Percentiles rank a stretch among this genome's conserved stretches.
Conservation (phyloP, 2,329 filamentous ascomycete species). For the Fusarium hostae region DNA sequence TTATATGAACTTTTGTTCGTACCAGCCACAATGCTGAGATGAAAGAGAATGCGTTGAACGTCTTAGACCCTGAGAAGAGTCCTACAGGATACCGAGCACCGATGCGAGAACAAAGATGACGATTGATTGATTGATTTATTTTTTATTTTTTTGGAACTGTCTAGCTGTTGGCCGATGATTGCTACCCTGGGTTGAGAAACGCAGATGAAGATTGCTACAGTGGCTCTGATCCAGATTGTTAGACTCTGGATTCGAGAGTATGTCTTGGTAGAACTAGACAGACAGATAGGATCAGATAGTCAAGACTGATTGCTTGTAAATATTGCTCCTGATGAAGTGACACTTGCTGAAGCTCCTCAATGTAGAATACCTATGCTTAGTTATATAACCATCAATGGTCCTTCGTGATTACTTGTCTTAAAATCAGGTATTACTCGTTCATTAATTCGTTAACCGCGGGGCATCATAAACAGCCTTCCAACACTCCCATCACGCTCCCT, state of each 20-base stretch:
- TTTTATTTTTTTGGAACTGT: background rate
- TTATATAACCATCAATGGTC: background rate
- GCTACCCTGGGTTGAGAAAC: background rate
- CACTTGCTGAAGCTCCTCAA: background rate
- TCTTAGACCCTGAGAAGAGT: background rate
- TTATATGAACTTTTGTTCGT: background rate
- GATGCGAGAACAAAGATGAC: background rate
- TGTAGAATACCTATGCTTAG: background rate
- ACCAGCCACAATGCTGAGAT: background rate
- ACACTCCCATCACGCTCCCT: conserved; percentile 18
- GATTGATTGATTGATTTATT: background rate
- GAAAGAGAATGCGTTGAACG: background rate
- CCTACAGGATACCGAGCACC: background rate
- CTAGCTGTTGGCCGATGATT: background rate
- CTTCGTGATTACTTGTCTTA: background rate
- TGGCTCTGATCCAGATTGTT: background rate
- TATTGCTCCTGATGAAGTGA: background rate
- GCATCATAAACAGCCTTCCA: conserved; percentile 31
- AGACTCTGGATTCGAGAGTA: background rate
- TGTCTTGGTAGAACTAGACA: background rate
- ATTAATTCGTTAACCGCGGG: conserved; percentile 17
- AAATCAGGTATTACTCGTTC: conserved; percentile 7
- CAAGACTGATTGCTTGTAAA: background rate
- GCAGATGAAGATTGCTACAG: background rate
- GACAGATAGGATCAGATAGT: background rate